These are phyloP conservation scores for Penicillium lividum DNA, from an alignment of 495 filamentous ascomycete species.

Conservation along the genomic window DNA sequence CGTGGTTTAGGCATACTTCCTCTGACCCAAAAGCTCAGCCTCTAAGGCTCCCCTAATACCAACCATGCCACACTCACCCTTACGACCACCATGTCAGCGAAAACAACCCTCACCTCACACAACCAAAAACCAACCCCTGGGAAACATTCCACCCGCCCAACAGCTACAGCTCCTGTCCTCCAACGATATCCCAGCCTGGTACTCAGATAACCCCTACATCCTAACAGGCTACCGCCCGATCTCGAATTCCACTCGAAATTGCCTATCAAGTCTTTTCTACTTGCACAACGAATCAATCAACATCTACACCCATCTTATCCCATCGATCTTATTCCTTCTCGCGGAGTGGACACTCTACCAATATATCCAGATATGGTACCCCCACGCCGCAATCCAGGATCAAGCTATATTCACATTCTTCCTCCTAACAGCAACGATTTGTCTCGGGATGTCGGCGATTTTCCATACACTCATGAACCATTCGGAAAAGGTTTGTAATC, in stretches of 20 bases:
- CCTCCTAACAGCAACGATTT: slow-evolving; percentile 26
- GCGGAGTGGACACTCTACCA: slow-evolving; percentile 19
- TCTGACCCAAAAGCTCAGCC: neutral
- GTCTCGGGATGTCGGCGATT: slow-evolving; percentile 26
- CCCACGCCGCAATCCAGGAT: neutral
- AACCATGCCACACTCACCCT: neutral
- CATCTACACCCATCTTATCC: slow-evolving; percentile 36
- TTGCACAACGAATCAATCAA: slow-evolving; percentile 41
- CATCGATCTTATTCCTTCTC: slow-evolving; percentile 24
- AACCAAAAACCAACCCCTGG: neutral
- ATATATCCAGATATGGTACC: slow-evolving; percentile 19
- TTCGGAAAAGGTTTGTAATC: slow-evolving; percentile 23
- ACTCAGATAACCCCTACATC: slow-evolving; percentile 27
- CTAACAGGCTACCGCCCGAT: slow-evolving; percentile 34
- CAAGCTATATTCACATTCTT: slow-evolving; percentile 29
- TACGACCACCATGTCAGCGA: neutral
- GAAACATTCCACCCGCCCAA: neutral
- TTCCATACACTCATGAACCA: slow-evolving; percentile 36
- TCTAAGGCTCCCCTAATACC: neutral
- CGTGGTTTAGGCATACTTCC: neutral
- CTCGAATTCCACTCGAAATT: slow-evolving; percentile 29
- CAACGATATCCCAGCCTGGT: slow-evolving; percentile 37
- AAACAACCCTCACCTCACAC: neutral
- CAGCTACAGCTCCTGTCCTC: neutral
- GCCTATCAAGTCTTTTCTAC: slow-evolving; percentile 29